Evolutionary conservation across 805 yeast genomes (phyloP).

Genomic region (Yamadazyma scolyti): DNA sequence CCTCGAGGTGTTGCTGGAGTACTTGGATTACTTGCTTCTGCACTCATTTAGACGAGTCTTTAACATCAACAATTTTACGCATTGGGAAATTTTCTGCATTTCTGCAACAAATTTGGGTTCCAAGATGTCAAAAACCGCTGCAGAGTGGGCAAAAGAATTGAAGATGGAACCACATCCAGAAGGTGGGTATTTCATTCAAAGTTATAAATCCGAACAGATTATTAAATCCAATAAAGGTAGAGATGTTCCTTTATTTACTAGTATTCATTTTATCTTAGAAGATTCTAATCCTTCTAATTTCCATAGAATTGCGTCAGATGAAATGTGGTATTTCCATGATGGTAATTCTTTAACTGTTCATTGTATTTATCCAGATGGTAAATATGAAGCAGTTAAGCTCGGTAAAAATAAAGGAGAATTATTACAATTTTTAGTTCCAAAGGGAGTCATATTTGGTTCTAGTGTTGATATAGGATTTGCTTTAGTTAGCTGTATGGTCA

Average conservation of each 20-base stretch:
- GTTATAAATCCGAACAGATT: conserved; percentile 9
- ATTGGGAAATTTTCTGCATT: too few relatives aligned
- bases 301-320: conserved; percentile 19
- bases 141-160: conserved; percentile 11
- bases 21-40: too few relatives aligned
- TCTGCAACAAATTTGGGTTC: too few relatives aligned
- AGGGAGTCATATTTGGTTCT: conserved; percentile 19
- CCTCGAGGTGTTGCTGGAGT: too few relatives aligned
- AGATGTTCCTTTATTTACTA: conserved; percentile 18
- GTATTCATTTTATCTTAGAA: conserved; percentile 17
- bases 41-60: too few relatives aligned
- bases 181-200: conserved; percentile 18
- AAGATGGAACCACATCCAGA: conserved; percentile 17
- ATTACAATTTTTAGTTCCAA: conserved; percentile 18
- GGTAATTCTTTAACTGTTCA: conserved; percentile 20
- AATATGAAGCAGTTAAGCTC: conserved; percentile 12
- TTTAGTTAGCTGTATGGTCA: conserved; percentile 20
- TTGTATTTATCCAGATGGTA: conserved; percentile 17
- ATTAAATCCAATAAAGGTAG: conserved; percentile 16
- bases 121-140: conserved; percentile 8
- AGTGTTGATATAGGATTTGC: conserved; percentile 17
- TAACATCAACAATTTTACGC: too few relatives aligned
- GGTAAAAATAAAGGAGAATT: conserved; percentile 17
- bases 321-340: conserved; percentile 21
- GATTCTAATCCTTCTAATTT: conserved; percentile 17